These are phyloP conservation scores for Boletus mariae DNA, from an alignment of 1,284 basidiomycete species.

Conservation along the genomic window DNA sequence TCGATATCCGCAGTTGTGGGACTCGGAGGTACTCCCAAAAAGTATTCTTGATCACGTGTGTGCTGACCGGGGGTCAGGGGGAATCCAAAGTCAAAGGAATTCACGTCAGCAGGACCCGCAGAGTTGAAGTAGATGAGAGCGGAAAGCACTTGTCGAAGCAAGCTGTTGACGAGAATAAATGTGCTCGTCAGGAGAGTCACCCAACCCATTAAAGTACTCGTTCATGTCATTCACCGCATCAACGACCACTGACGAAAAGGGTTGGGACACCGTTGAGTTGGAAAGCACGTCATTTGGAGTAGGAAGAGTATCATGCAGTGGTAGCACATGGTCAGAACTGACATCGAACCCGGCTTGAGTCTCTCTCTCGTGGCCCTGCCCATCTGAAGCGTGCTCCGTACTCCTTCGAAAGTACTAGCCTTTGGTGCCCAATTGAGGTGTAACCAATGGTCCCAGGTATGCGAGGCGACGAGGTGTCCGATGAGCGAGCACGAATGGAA, in stretches of 20 bases:
- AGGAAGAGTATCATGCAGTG: background rate
- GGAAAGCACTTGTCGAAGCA: constrained; percentile 5
- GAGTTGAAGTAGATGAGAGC: constrained; percentile 6
- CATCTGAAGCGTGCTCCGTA: background rate
- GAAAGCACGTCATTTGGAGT: background rate
- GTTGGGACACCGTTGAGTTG: background rate
- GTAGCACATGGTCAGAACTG: background rate
- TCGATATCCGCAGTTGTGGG: constrained; percentile 11
- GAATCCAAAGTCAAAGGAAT: constrained; percentile 4
- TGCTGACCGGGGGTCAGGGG: constrained; percentile 5
- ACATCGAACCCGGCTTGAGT: background rate
- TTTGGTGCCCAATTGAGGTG: constrained; percentile 10
- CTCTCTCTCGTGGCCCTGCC: background rate
- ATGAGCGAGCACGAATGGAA: constrained; percentile 4
- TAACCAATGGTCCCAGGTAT: constrained; percentile 8
- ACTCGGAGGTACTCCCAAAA: constrained; percentile 31
- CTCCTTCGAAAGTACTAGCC: constrained; percentile 4
- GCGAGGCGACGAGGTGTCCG: constrained; percentile 3
- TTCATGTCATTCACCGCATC: constrained; percentile 26
- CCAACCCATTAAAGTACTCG: constrained; percentile 27
- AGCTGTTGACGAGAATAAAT: background rate
- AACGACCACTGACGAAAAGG: constrained; percentile 1
- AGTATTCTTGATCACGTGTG: constrained; percentile 12
- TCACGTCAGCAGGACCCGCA: background rate
- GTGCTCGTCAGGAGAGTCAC: constrained; percentile 19